phyloP scores from a whole-genome alignment of 805 yeast genomes.

The Saccharomycopsis malanga region DNA sequence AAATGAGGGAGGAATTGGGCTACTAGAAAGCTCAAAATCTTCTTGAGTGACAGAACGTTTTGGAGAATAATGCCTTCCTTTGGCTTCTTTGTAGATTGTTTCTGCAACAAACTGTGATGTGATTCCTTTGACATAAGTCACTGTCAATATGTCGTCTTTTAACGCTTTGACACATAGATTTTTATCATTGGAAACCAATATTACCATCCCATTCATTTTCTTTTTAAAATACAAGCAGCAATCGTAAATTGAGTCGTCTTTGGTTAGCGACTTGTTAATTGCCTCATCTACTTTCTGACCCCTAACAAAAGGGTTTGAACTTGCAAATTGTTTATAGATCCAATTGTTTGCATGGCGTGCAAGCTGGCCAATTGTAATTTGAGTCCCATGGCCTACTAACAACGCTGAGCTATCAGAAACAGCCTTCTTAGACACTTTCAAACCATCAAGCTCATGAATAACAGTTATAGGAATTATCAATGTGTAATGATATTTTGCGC shows the following conservation, averaged over 20 bases:
- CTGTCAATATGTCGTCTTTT: constrained; percentile 56
- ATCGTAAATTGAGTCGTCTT: constrained; percentile 83
- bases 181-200: constrained; percentile 74
- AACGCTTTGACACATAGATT: constrained; percentile 77
- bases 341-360: constrained; percentile 76
- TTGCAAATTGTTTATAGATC: constrained; percentile 58
- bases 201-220: constrained; percentile 34
- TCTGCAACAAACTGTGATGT: constrained; percentile 37
- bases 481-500: constrained; percentile 36
- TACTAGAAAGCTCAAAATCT: not conserved
- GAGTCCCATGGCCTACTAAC: constrained; percentile 4
- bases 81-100: constrained; percentile 32
- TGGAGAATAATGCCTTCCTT: not conserved
- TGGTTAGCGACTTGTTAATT: constrained; percentile 37
- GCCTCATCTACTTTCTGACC: constrained; percentile 60
- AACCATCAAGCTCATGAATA: constrained; percentile 73
- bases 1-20: not conserved
- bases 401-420: constrained; percentile 22
- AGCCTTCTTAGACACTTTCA: constrained; percentile 42
- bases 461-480: constrained; percentile 68
- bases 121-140: constrained; percentile 44
- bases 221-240: constrained; percentile 63
- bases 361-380: constrained; percentile 39
- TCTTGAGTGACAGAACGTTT: not conserved
- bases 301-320: constrained; percentile 40